These are phyloP conservation scores for Ustilago crameri DNA, from an alignment of 1,284 basidiomycete species.

Conservation along the genomic window DNA sequence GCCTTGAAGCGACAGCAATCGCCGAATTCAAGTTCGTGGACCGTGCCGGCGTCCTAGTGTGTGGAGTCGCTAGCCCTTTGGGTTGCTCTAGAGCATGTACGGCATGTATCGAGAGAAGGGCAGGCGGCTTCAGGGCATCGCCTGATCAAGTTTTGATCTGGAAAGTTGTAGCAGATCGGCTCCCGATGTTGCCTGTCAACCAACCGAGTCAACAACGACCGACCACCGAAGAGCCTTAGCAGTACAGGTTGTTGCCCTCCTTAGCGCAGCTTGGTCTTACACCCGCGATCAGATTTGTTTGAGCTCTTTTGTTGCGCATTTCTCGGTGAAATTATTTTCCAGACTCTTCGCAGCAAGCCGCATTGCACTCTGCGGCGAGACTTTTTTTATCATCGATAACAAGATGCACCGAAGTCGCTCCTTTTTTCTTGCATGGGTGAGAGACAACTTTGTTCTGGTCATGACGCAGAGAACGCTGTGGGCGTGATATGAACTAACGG, in stretches of 20 bases:
- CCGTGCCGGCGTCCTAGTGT: not conserved
- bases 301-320: not conserved
- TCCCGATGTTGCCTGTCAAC: conserved; percentile 4
- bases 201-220: conserved; percentile 10
- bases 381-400: conserved; percentile 33
- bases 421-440: conserved; percentile 1
- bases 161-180: not conserved
- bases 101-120: too few relatives aligned
- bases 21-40: not conserved
- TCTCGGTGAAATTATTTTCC: conserved; percentile 31
- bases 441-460: not conserved
- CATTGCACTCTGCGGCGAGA: conserved; percentile 21
- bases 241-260: too few relatives aligned
- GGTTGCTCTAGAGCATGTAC: too few relatives aligned
- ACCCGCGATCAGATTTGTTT: conserved; percentile 1
- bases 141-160: too few relatives aligned
- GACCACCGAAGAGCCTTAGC: not conserved
- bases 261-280: not conserved
- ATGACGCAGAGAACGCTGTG: conserved; percentile 8
- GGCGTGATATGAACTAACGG: too few relatives aligned
- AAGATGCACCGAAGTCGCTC: conserved; percentile 30
- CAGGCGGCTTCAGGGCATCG: too few relatives aligned
- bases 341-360: not conserved
- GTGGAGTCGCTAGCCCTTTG: too few relatives aligned
- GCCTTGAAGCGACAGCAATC: too few relatives aligned